Conservation (phyloP, 495 filamentous ascomycete species). For the Aspergillus leporis region DNA sequence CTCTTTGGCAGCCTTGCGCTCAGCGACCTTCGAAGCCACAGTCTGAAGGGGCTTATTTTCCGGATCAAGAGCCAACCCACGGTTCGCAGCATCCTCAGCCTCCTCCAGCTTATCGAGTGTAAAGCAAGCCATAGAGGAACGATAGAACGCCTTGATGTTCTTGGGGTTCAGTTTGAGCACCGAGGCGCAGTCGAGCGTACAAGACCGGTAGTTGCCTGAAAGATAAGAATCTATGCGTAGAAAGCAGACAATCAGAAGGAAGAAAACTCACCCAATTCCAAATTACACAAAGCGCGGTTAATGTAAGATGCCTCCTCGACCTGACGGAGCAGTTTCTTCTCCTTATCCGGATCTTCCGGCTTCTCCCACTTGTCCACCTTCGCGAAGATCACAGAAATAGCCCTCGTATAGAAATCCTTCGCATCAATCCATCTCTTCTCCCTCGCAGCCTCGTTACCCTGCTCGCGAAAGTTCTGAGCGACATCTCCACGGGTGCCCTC, state of each 20-base stretch:
- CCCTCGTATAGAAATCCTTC: slow-evolving; percentile 88
- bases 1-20: slow-evolving; percentile 42
- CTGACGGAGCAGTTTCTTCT: slow-evolving; percentile 55
- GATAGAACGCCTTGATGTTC: slow-evolving; percentile 89
- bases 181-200: slow-evolving; percentile 77
- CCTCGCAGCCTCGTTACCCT: slow-evolving; percentile 84
- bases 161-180: slow-evolving; percentile 72
- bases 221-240: slow-evolving; percentile 12
- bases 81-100: slow-evolving; percentile 70
- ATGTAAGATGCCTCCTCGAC: slow-evolving; percentile 75
- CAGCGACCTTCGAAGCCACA: slow-evolving; percentile 55
- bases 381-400: slow-evolving; percentile 62
- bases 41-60: slow-evolving; percentile 57
- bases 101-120: slow-evolving; percentile 71
- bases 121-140: slow-evolving; percentile 72
- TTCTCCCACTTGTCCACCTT: slow-evolving; percentile 56
- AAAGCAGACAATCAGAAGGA: background rate
- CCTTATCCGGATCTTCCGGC: slow-evolving; percentile 48
- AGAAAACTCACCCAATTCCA: slow-evolving; percentile 61
- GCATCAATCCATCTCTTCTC: slow-evolving; percentile 77
- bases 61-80: slow-evolving; percentile 70
- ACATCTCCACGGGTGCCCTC: slow-evolving; percentile 87
- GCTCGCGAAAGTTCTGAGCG: slow-evolving; percentile 74
- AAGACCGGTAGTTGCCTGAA: slow-evolving; percentile 75
- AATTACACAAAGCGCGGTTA: slow-evolving; percentile 85